Base-by-base conservation (phyloP, 345 rosid species). In the Salix suchowensis region DNA sequence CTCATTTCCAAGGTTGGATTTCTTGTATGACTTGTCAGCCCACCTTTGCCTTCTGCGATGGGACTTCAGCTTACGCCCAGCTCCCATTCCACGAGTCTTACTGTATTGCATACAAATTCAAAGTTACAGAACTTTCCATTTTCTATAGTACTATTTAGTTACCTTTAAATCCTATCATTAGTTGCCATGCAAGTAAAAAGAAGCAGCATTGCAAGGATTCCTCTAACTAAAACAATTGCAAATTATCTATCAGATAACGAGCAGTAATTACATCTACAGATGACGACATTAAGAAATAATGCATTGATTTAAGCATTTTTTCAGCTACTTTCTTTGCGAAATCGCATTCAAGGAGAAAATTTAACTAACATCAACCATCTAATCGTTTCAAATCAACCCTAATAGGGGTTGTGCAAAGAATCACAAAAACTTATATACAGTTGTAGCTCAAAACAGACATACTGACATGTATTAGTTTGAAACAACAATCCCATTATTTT, bases 1-100 rank as follows among this genome's bases (percentile, higher is more conserved):
- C 72, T 94, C 97, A 36, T 94, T 94, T 0, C 98, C 98, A 23
- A 84, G 93, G 73, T 91, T 85, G 44, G 97, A 90, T 71, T 92
- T 94, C 85, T 92, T 94, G 88, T 91, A 92, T 37, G 90, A 21
- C 87, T 93, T 95, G 81, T 95, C 97, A 0, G 98, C 93, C 98
- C 98, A 95, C 88, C 93, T 91, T 76, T 95, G 95, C 40, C 79
- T 89, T 46, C 90, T 90, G 4, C 98, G 83, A 86, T 87, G 97
- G 75, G 78, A 82, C 82, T 86, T 88, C 83, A 94, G 87, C 91
- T 94, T 94, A 76, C 98, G 88, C 70, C 83, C 94, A 14, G 92
- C 94, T 88, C 92, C 92, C 90, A 86, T 87, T 32, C 94, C 94
- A 61, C 91, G 86, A 52, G 91, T 90, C 84, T 90, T 90, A 74